These are phyloP conservation scores for Suhomyces pyralidae DNA, from an alignment of 805 yeast species.

Conservation along the genomic window DNA sequence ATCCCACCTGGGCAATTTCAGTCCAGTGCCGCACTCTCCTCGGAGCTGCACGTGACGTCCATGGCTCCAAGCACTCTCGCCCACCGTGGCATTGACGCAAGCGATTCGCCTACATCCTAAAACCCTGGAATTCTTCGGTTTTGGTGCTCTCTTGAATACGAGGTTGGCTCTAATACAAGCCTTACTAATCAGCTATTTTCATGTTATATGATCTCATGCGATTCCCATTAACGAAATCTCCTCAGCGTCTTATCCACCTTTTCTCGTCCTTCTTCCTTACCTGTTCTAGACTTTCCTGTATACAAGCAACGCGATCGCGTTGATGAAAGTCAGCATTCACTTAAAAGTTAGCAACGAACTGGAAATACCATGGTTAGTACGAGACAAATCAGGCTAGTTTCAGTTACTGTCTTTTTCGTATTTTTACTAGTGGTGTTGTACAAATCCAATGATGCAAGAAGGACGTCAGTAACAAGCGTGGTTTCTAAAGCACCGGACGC, in stretches of 20 bases:
- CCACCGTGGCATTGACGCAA: too few species aligned
- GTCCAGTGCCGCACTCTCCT: background rate
- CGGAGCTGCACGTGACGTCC: background rate
- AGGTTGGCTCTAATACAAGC: too few species aligned
- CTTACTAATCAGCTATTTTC: background rate
- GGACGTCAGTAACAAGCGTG: background rate
- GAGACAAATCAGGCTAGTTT: constrained; percentile 8
- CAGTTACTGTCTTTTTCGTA: constrained; percentile 1
- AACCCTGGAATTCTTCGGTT: too few species aligned
- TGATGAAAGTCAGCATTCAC: background rate
- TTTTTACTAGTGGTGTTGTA: constrained; percentile 6
- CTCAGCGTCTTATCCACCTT: too few species aligned
- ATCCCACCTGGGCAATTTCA: background rate
- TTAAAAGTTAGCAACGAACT: background rate
- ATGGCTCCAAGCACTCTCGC: background rate
- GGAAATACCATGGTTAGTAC: constrained; percentile 5
- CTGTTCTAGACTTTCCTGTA: background rate
- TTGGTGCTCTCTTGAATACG: too few species aligned
- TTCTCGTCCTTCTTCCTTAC: background rate
- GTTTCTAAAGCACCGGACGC: background rate
- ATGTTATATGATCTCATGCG: background rate
- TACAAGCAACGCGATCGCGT: background rate
- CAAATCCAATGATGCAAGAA: background rate
- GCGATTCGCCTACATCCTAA: too few species aligned
- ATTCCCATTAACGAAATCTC: too few species aligned